phyloP scores from a whole-genome alignment of 495 filamentous ascomycete species.

The Trichoderma erinaceum region DNA sequence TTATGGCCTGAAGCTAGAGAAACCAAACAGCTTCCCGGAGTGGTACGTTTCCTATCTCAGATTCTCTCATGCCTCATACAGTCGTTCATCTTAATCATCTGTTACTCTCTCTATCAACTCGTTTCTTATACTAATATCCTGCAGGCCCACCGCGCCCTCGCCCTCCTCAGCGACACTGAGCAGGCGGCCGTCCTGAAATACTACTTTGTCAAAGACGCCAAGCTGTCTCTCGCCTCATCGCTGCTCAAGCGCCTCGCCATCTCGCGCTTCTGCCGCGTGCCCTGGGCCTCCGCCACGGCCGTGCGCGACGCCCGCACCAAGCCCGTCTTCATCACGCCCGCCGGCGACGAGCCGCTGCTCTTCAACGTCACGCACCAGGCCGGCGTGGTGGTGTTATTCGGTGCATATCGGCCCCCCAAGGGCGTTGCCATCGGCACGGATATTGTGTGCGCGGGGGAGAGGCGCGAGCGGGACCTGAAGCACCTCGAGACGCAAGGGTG shows the following conservation, averaged over 20 bases:
- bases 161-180: slow-evolving; percentile 49
- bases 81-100: background rate
- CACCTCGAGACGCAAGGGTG: slow-evolving; percentile 49
- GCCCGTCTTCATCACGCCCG: slow-evolving; percentile 44
- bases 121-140: background rate
- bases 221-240: slow-evolving; percentile 64
- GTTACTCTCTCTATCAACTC: slow-evolving; percentile 9
- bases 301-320: slow-evolving; percentile 58
- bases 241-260: slow-evolving; percentile 76
- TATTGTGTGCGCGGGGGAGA: slow-evolving; percentile 70
- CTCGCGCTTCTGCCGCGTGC: slow-evolving; percentile 51
- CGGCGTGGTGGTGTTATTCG: slow-evolving; percentile 56
- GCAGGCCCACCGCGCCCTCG: slow-evolving; percentile 50
- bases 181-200: slow-evolving; percentile 46
- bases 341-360: slow-evolving; percentile 41
- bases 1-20: slow-evolving; percentile 38
- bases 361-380: slow-evolving; percentile 92
- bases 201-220: slow-evolving; percentile 58
- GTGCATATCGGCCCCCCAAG: slow-evolving; percentile 28
- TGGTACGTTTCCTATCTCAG: slow-evolving; percentile 26
- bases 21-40: slow-evolving; percentile 35
- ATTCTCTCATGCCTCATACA: background rate
- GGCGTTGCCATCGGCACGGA: slow-evolving; percentile 55
- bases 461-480: slow-evolving; percentile 46
- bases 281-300: slow-evolving; percentile 60